Evolutionary conservation across 2,329 filamentous ascomycete species (phyloP).

Genomic region (Emergomyces pasteurianus): DNA sequence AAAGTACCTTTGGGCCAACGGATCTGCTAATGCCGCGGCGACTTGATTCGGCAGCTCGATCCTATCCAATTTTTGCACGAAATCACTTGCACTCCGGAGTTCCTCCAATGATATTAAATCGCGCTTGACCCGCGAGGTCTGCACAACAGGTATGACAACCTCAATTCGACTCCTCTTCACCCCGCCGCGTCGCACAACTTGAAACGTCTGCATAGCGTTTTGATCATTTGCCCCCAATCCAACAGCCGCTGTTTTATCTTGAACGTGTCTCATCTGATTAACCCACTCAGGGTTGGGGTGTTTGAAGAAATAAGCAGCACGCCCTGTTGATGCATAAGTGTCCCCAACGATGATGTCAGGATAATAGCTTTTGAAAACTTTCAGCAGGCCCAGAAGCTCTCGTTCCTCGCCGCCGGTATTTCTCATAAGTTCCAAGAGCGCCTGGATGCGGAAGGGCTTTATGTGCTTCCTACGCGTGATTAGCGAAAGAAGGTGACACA

Average conservation of each 20-base stretch:
- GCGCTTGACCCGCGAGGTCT: conserved; percentile 62
- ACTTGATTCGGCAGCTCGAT: conserved; percentile 75
- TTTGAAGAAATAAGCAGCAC: conserved; percentile 32
- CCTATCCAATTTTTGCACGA: conserved; percentile 62
- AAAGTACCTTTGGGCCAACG: conserved; percentile 63
- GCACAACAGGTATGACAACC: conserved; percentile 52
- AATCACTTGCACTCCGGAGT: conserved; percentile 56
- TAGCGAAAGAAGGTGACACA: conserved; percentile 68
- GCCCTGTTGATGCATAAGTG: conserved; percentile 34
- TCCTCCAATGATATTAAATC: conserved; percentile 53
- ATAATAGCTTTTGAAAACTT: conserved; percentile 84
- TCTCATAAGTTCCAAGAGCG: conserved; percentile 44
- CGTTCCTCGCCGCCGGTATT: conserved; percentile 55
- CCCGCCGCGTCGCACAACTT: conserved; percentile 45
- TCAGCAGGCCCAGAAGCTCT: conserved; percentile 58
- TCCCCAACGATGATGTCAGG: conserved; percentile 75
- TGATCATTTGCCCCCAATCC: neutral
- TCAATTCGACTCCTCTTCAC: conserved; percentile 40
- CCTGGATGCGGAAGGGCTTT: conserved; percentile 69
- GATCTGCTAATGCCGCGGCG: conserved; percentile 62
- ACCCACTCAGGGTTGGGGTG: conserved; percentile 70
- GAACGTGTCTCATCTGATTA: conserved; percentile 54
- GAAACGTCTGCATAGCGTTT: conserved; percentile 45
- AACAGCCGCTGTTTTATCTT: conserved; percentile 37
- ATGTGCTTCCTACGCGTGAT: conserved; percentile 75